A percentile compares a stretch with the other conserved stretches of the same genome.
Evolutionary conservation across 495 filamentous ascomycete genomes (phyloP).

Genomic region (Penicillium subrubescens): DNA sequence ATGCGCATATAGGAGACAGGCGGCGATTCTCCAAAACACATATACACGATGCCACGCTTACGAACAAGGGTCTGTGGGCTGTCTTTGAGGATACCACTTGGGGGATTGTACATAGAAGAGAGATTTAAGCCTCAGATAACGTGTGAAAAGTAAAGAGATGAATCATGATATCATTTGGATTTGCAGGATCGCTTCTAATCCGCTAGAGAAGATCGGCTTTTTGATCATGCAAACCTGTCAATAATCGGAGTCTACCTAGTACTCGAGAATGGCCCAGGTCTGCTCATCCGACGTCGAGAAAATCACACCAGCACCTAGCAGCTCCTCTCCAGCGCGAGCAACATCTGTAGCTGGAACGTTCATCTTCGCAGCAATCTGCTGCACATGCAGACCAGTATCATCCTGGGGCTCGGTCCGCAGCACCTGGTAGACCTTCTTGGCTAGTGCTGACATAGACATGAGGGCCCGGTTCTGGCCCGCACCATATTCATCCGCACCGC

Average conservation of each 20-base stretch:
- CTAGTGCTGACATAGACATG: constrained; percentile 53
- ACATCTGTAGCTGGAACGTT: constrained; percentile 69
- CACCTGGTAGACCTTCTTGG: constrained; percentile 67
- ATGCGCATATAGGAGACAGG: not conserved
- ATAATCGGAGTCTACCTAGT: constrained; percentile 31
- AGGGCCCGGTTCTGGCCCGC: constrained; percentile 38
- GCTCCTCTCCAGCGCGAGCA: constrained; percentile 72
- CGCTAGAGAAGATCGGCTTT: constrained; percentile 1
- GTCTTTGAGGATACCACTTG: not conserved
- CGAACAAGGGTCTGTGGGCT: not conserved
- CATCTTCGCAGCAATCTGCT: constrained; percentile 66
- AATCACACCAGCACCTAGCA: constrained; percentile 70
- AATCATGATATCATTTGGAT: constrained; percentile 39
- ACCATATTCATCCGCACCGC: constrained; percentile 40
- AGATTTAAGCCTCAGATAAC: not conserved
- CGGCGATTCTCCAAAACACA: not conserved
- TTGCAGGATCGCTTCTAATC: constrained; percentile 8
- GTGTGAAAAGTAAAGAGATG: constrained; percentile 8
- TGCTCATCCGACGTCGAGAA: constrained; percentile 90
- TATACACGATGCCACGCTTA: not conserved
- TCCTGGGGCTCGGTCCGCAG: constrained; percentile 64
- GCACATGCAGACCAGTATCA: constrained; percentile 79
- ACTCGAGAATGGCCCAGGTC: constrained; percentile 74
- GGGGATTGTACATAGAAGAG: constrained; percentile 8
- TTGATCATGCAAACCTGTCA: not conserved